A percentile compares a stretch with the other conserved stretches of the same genome.
These are phyloP conservation scores for Aspergillus hancockii DNA, from an alignment of 495 filamentous ascomycete genomes.

Conservation along the genomic window DNA sequence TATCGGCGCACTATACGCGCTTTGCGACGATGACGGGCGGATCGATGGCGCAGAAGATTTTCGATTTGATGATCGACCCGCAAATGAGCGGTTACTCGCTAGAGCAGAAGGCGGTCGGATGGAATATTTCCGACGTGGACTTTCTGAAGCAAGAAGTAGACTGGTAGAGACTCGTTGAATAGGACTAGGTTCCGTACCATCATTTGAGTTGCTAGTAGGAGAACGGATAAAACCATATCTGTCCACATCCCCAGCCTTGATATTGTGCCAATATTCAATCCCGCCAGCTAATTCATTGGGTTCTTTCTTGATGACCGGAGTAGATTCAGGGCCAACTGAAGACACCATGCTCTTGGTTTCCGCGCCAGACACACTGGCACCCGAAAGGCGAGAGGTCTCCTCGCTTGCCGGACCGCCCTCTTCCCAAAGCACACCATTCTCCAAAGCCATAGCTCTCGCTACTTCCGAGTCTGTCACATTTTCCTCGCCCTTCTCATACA, in stretches of 20 bases:
- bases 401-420: conserved; percentile 51
- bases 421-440: conserved; percentile 60
- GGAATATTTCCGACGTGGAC: conserved; percentile 58
- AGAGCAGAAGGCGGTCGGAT: conserved; percentile 49
- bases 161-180: conserved; percentile 68
- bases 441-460: conserved; percentile 46
- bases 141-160: conserved; percentile 63
- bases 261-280: conserved; percentile 92
- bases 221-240: conserved; percentile 88
- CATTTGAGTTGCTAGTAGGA: conserved; percentile 37
- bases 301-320: conserved; percentile 45
- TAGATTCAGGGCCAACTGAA: conserved; percentile 10
- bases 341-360: conserved; percentile 23
- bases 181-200: conserved; percentile 48
- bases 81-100: conserved; percentile 46
- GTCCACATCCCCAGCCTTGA: conserved; percentile 86
- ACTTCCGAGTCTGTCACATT: conserved; percentile 53
- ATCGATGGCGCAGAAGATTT: conserved; percentile 37
- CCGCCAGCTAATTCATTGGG: conserved; percentile 73
- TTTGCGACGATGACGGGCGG: conserved; percentile 49
- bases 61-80: conserved; percentile 56
- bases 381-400: conserved; percentile 40
- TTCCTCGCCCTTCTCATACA: conserved; percentile 79
- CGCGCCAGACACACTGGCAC: conserved; percentile 18
- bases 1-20: conserved; percentile 40